A percentile compares a stretch with the other conserved stretches of the same genome.
phyloP scores from a whole-genome alignment of 164 flowering plant genomes.

The Nymphaea colorata region DNA sequence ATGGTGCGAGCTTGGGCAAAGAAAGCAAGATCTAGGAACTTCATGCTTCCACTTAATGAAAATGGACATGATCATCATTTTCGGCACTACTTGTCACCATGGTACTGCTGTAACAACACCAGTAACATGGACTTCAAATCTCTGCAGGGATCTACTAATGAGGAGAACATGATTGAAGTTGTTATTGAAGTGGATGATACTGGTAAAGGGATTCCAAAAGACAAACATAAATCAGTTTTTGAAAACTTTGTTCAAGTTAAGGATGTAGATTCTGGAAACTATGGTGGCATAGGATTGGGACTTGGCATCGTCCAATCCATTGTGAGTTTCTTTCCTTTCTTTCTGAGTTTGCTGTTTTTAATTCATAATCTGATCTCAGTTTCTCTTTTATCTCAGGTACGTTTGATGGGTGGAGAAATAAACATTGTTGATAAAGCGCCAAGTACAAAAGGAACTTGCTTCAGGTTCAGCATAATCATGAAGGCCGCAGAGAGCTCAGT shows the following conservation, averaged over 20 bases:
- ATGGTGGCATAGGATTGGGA: conserved; percentile 80
- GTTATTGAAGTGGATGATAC: conserved; percentile 74
- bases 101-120: background rate
- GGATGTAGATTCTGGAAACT: conserved; percentile 30
- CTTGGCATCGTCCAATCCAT: conserved; percentile 82
- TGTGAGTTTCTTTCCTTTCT: conserved; percentile 26
- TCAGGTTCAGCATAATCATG: conserved; percentile 56
- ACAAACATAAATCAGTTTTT: conserved; percentile 52
- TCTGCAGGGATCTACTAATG: background rate
- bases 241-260: conserved; percentile 85
- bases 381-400: conserved; percentile 35
- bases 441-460: conserved; percentile 64
- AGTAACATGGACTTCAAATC: background rate
- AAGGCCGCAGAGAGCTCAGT: background rate
- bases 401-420: conserved; percentile 89
- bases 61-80: background rate
- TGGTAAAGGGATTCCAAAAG: conserved; percentile 81
- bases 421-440: conserved; percentile 45
- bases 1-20: conserved; percentile 49
- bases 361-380: background rate
- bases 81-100: background rate
- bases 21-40: conserved; percentile 30
- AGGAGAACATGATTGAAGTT: conserved; percentile 26
- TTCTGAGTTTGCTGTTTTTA: background rate
- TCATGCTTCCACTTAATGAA: conserved; percentile 3